Conservation (phyloP, 306 rosid species). For the Adenanthera pavonina region DNA sequence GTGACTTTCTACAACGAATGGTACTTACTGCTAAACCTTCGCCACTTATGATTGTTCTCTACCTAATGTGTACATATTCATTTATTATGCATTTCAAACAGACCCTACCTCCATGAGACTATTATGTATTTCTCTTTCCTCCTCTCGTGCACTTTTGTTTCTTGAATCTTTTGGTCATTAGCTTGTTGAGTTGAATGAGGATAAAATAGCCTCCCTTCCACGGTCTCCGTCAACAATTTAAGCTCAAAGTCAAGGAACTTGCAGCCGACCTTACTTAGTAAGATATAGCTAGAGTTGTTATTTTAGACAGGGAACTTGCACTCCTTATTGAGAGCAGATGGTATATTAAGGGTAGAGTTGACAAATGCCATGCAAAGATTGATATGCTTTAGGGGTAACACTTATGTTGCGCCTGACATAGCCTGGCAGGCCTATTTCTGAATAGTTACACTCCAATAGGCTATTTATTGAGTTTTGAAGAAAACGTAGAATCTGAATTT, state of each 20-base stretch:
- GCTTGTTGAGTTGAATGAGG: not conserved
- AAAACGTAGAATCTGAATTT: not conserved
- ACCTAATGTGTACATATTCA: not conserved
- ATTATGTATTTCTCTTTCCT: not conserved
- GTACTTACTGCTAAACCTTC: conserved; percentile 45
- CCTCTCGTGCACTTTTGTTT: not conserved
- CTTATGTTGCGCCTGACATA: not conserved
- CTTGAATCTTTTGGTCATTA: not conserved
- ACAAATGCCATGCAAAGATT: not conserved
- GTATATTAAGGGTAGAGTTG: not conserved
- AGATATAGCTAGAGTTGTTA: too few species aligned
- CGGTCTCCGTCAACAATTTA: not conserved
- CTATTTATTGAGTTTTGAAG: not conserved
- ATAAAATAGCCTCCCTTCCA: not conserved
- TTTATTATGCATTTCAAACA: not conserved
- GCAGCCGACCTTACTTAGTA: not conserved
- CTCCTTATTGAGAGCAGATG: not conserved
- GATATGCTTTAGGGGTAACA: not conserved
- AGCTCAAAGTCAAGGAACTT: not conserved
- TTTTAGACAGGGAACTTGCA: not conserved
- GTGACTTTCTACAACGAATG: conserved; percentile 79
- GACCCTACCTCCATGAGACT: not conserved
- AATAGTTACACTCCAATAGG: not conserved
- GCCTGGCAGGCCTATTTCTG: not conserved
- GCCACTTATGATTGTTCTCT: conserved; percentile 14